Percentiles rank a stretch among this genome's conserved stretches.
phyloP scores from a whole-genome alignment of 257 asterid genomes.

The Solanum tarijense region DNA sequence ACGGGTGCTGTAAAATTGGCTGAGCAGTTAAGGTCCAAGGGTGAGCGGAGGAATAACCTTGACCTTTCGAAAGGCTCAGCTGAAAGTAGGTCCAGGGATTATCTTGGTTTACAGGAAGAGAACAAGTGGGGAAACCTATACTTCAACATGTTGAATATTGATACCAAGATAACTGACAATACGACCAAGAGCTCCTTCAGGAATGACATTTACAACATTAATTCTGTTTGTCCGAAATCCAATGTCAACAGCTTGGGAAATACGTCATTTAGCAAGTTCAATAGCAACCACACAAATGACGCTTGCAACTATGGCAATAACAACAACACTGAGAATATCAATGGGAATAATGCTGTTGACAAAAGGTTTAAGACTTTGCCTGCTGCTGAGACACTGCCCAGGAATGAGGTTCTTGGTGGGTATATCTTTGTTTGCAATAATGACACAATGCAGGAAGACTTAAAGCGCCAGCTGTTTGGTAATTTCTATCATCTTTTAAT shows the following conservation, averaged over 20 bases:
- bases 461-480: constrained; percentile 91
- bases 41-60: constrained; percentile 64
- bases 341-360: constrained; percentile 40
- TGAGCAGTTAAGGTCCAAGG: constrained; percentile 68
- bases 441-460: constrained; percentile 95
- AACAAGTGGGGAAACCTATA: constrained; percentile 65
- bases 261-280: constrained; percentile 42
- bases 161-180: constrained; percentile 41
- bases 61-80: constrained; percentile 63
- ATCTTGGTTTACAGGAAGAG: constrained; percentile 53
- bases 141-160: constrained; percentile 63
- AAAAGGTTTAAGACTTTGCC: constrained; percentile 96
- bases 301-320: constrained; percentile 9
- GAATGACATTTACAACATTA: constrained; percentile 44
- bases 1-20: constrained; percentile 74
- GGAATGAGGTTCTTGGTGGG: constrained; percentile 92
- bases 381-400: constrained; percentile 82
- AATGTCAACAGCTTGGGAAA: constrained; percentile 30
- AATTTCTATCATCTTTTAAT: constrained; percentile 7
- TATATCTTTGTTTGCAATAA: constrained; percentile 94
- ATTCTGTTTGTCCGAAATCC: constrained; percentile 51
- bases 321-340: constrained; percentile 37
- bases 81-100: constrained; percentile 54
- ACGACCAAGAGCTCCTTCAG: constrained; percentile 27
- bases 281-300: constrained; percentile 40